A percentile compares a stretch with the other conserved stretches of the same genome.
phyloP scores from a whole-genome alignment of 805 yeast genomes.

The Wickerhamomyces queroliae region DNA sequence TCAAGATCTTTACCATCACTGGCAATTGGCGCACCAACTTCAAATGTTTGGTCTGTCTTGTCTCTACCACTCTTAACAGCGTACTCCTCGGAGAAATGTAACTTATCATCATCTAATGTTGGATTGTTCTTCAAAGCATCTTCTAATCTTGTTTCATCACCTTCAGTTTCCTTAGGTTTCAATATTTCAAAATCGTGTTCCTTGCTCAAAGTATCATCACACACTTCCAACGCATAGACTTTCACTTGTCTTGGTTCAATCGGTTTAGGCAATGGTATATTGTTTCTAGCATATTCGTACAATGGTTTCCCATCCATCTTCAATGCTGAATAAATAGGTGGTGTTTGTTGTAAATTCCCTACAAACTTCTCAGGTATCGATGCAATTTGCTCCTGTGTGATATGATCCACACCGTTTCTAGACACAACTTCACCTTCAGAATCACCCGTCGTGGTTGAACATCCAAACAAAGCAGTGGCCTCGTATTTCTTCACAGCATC shows the following conservation, averaged over 20 bases:
- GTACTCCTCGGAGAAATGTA: slow-evolving; percentile 56
- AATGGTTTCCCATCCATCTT: slow-evolving; percentile 93
- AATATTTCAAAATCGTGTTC: slow-evolving; percentile 50
- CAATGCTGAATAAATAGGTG: slow-evolving; percentile 92
- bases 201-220: slow-evolving; percentile 43
- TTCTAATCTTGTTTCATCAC: slow-evolving; percentile 39
- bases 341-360: slow-evolving; percentile 84
- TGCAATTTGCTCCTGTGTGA: slow-evolving; percentile 47
- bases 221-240: slow-evolving; percentile 48
- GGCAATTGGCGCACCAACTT: slow-evolving; percentile 32
- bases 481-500: slow-evolving; percentile 77
- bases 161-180: slow-evolving; percentile 39
- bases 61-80: slow-evolving; percentile 36
- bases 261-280: slow-evolving; percentile 76
- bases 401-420: slow-evolving; percentile 48
- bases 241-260: slow-evolving; percentile 72
- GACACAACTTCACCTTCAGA: slow-evolving; percentile 77
- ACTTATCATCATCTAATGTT: slow-evolving; percentile 52
- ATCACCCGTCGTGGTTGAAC: slow-evolving; percentile 91
- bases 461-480: slow-evolving; percentile 82
- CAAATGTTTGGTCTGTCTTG: slow-evolving; percentile 31
- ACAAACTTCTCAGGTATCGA: slow-evolving; percentile 54
- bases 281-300: slow-evolving; percentile 90
- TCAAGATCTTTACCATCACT: slow-evolving; percentile 28
- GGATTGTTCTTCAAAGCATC: slow-evolving; percentile 32